These are phyloP conservation scores for Microbotryum silenes-acaulis DNA, from an alignment of 1,284 basidiomycete genomes.

Conservation along the genomic window DNA sequence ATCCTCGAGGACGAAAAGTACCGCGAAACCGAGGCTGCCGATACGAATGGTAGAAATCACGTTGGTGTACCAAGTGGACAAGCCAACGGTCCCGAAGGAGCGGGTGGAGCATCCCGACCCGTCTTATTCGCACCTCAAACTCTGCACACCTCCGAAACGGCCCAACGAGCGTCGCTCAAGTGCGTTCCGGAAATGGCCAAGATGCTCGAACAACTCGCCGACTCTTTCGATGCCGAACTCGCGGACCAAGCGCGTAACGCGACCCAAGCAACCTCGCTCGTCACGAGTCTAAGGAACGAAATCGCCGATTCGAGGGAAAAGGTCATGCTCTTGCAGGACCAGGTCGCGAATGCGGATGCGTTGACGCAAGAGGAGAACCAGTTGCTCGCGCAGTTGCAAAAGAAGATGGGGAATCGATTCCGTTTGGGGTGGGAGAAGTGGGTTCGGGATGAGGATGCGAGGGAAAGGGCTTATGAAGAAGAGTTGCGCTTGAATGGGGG, in stretches of 20 bases:
- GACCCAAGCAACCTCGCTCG: constrained; percentile 77
- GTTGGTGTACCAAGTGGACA: too few relatives aligned
- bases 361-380: constrained; percentile 56
- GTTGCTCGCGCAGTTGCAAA: constrained; percentile 59
- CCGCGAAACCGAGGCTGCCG: constrained; percentile 44
- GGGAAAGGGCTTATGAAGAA: constrained; percentile 52
- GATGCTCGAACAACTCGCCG: constrained; percentile 80
- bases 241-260: constrained; percentile 86
- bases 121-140: not conserved
- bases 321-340: constrained; percentile 60
- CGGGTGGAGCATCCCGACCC: not conserved
- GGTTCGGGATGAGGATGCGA: constrained; percentile 71
- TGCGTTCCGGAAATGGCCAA: constrained; percentile 75
- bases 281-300: constrained; percentile 82
- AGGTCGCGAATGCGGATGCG: constrained; percentile 61
- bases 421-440: constrained; percentile 85
- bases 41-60: constrained; percentile 2
- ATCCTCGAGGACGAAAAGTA: constrained; percentile 98
- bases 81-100: not conserved
- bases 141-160: constrained; percentile 78
- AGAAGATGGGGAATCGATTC: constrained; percentile 71
- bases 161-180: constrained; percentile 75
- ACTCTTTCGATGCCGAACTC: constrained; percentile 89
- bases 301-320: constrained; percentile 78
- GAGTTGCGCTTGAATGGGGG: not conserved